Conservation (phyloP, 768 basidiomycete genomes). For the Xanthoconium purpureum region DNA sequence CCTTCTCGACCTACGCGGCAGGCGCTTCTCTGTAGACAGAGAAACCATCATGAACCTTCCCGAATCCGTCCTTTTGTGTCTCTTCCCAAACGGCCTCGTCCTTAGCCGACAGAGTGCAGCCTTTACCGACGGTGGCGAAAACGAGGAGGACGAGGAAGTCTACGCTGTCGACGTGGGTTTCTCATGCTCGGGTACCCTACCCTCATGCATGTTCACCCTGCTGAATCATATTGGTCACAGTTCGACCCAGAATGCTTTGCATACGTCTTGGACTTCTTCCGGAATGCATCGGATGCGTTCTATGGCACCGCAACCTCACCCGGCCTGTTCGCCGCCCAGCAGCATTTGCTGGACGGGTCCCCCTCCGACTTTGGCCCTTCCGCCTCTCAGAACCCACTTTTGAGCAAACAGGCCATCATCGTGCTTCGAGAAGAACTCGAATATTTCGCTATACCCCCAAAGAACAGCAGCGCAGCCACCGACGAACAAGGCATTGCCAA, state of each 20-base stretch:
- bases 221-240: constrained; percentile 40
- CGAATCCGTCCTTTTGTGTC: constrained; percentile 91
- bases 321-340: constrained; percentile 76
- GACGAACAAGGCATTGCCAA: constrained; percentile 82
- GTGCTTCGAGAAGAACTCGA: constrained; percentile 97
- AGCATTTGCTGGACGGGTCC: constrained; percentile 68
- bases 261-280: constrained; percentile 92
- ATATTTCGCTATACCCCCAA: constrained; percentile 94
- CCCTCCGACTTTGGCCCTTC: constrained; percentile 59
- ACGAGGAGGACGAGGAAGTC: constrained; percentile 83
- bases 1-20: constrained; percentile 87
- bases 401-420: constrained; percentile 96
- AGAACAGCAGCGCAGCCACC: constrained; percentile 55
- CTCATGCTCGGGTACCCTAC: constrained; percentile 5
- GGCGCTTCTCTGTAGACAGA: constrained; percentile 90
- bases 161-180: constrained; percentile 92
- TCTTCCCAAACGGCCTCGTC: constrained; percentile 97
- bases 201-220: neutral
- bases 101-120: constrained; percentile 82
- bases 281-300: constrained; percentile 81
- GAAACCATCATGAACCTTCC: constrained; percentile 98
- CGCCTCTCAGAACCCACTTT: constrained; percentile 82
- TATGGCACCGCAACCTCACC: constrained; percentile 78
- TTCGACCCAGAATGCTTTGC: constrained; percentile 97
- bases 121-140: constrained; percentile 68